Conservation (phyloP, 129 eudicot genomes). For the Centrapalus pauciflorus region DNA sequence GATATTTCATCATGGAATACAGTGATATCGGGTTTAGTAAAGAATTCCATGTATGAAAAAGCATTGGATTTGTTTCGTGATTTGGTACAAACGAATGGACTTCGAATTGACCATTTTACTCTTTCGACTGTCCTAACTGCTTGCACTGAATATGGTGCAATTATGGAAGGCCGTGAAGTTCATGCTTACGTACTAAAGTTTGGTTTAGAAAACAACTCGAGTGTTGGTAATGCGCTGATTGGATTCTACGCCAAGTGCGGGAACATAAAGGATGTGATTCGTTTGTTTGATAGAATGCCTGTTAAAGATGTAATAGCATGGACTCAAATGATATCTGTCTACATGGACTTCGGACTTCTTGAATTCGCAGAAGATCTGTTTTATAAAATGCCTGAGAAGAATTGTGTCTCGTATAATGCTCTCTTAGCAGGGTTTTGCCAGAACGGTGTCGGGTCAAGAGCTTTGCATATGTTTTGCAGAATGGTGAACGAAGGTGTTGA, state of each 20-base stretch:
- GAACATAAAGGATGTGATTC: constrained; percentile 37
- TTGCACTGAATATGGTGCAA: constrained; percentile 37
- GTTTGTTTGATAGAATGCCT: constrained; percentile 57
- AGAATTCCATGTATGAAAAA: constrained; percentile 39
- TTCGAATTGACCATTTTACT: constrained; percentile 48
- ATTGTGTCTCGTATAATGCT: constrained; percentile 58
- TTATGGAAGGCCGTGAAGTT: constrained; percentile 45
- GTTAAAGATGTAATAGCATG: constrained; percentile 67
- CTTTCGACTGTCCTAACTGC: constrained; percentile 62
- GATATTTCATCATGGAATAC: constrained; percentile 87
- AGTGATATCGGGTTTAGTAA: constrained; percentile 46
- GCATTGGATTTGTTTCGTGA: constrained; percentile 50
- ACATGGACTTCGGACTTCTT: constrained; percentile 65
- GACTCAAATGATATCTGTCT: constrained; percentile 65
- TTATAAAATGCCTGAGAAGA: constrained; percentile 63
- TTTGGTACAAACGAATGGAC: constrained; percentile 35
- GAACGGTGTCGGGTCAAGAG: constrained; percentile 40
- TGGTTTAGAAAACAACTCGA: constrained; percentile 47
- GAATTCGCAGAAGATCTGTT: constrained; percentile 58
- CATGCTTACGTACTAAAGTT: constrained; percentile 54
- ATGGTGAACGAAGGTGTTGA: constrained; percentile 62
- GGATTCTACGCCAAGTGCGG: constrained; percentile 68
- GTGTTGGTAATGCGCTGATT: constrained; percentile 81
- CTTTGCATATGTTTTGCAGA: constrained; percentile 52
- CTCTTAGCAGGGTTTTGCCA: constrained; percentile 75